Percentiles rank a stretch among this genome's conserved stretches.
Conservation (phyloP, 352 stramenopile genomes). For the Hyphochytrium catenoides region DNA sequence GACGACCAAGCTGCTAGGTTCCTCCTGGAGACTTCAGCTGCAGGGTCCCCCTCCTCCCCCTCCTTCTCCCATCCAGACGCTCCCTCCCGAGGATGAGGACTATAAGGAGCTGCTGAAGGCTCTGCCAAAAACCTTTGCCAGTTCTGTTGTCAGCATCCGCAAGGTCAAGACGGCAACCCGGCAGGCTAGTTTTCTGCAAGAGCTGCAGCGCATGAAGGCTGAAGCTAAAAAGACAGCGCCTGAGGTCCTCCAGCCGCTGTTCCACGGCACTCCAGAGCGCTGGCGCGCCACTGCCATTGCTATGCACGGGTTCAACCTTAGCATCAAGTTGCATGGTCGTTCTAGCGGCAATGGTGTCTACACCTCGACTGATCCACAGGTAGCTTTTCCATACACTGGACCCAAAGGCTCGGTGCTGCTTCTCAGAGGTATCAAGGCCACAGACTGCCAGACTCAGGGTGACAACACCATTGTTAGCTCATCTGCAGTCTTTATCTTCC, state of each 20-base stretch:
- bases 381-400: constrained; percentile 1
- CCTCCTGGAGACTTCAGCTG: constrained; percentile 5
- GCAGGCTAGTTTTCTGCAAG: not conserved
- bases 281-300: constrained; percentile 11
- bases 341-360: constrained; percentile 9
- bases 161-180: not conserved
- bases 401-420: constrained; percentile 4
- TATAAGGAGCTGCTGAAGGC: constrained; percentile 1
- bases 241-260: constrained; percentile 7
- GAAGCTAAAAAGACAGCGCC: not conserved
- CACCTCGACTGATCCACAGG: not conserved
- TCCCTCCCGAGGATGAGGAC: not conserved
- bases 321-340: constrained; percentile 4
- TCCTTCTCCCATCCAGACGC: constrained; percentile 1
- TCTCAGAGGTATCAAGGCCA: constrained; percentile 4
- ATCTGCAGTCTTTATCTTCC: constrained; percentile 8
- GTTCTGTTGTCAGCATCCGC: constrained; percentile 5
- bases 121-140: not conserved
- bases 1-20: not conserved
- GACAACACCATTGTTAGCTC: constrained; percentile 7
- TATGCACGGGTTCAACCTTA: constrained; percentile 10
- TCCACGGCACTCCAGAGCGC: constrained; percentile 10
- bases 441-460: not conserved
- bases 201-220: not conserved
- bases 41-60: constrained; percentile 1